A percentile compares a stretch with the other conserved stretches of the same genome.
Conservation (phyloP, 2,329 filamentous ascomycete species). For the Verticillium tricorpus region DNA sequence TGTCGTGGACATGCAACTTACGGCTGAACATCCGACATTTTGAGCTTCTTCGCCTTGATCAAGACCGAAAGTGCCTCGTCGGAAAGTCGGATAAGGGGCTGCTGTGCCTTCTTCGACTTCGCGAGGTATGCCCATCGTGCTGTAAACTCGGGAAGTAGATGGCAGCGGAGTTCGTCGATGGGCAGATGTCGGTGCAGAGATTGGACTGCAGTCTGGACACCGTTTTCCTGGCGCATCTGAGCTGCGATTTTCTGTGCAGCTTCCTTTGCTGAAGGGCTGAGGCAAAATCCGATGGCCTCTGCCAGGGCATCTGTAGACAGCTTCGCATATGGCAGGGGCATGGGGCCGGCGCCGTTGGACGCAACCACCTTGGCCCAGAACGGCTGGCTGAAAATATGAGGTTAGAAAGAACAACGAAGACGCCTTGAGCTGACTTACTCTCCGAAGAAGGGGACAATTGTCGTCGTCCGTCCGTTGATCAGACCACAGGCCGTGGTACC, state of each 20-base stretch:
- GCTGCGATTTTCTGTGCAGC: slow-evolving; percentile 26
- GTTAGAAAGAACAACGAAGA: not conserved
- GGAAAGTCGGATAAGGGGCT: not conserved
- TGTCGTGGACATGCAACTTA: slow-evolving; percentile 7
- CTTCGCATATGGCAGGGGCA: slow-evolving; percentile 26
- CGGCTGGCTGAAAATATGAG: slow-evolving; percentile 23
- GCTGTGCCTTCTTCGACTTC: slow-evolving; percentile 25
- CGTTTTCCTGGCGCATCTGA: slow-evolving; percentile 27
- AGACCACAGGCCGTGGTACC: slow-evolving; percentile 55
- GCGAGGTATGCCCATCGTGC: slow-evolving; percentile 42
- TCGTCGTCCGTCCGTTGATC: slow-evolving; percentile 43
- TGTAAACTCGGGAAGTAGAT: slow-evolving; percentile 35
- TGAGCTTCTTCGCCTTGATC: slow-evolving; percentile 1
- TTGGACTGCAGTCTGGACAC: slow-evolving; percentile 21
- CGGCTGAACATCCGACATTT: slow-evolving; percentile 28
- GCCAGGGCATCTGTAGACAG: slow-evolving; percentile 27
- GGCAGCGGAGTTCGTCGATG: slow-evolving; percentile 25
- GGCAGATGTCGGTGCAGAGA: slow-evolving; percentile 34
- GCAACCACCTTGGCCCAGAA: slow-evolving; percentile 38
- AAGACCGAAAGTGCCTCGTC: slow-evolving; percentile 2
- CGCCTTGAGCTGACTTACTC: slow-evolving; percentile 16
- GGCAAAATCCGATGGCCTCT: slow-evolving; percentile 27
- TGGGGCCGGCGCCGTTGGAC: slow-evolving; percentile 21
- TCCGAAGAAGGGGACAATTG: slow-evolving; percentile 48
- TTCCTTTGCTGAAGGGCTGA: slow-evolving; percentile 21